Conservation (phyloP, 2,329 filamentous ascomycete genomes). For the Sclerotinia borealis region DNA sequence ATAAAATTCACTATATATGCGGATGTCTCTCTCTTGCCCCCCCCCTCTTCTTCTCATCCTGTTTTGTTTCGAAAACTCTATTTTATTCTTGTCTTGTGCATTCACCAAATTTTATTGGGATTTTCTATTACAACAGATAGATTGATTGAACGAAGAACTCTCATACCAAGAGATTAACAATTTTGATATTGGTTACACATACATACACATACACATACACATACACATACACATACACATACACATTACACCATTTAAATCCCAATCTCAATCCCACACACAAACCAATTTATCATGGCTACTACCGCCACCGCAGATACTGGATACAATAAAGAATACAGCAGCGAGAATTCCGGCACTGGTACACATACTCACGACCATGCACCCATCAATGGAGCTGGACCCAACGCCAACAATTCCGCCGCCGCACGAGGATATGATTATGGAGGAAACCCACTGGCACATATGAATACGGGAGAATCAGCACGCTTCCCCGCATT, state of each 20-base stretch:
- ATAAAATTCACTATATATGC: background rate
- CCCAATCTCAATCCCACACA: no score
- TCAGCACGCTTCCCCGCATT: slow-evolving; percentile 46
- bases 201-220: no score
- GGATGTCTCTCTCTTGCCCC: background rate
- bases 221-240: no score
- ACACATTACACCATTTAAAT: no score
- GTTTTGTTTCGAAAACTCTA: no score
- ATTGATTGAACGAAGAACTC: background rate
- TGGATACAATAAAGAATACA: slow-evolving; percentile 22
- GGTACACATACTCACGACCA: slow-evolving; percentile 18
- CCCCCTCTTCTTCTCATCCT: background rate
- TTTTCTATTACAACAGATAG: background rate
- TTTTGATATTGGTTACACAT: background rate
- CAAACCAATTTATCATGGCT: slow-evolving; percentile 20
- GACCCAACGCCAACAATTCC: slow-evolving; percentile 1
- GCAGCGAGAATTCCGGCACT: slow-evolving; percentile 4
- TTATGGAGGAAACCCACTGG: slow-evolving; percentile 40
- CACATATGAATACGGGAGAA: slow-evolving; percentile 39
- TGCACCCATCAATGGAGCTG: slow-evolving; percentile 8
- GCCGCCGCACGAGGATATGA: slow-evolving; percentile 15
- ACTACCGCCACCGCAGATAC: slow-evolving; percentile 21
- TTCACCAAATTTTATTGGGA: background rate
- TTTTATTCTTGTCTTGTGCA: background rate
- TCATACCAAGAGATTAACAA: background rate